Percentiles rank a stretch among this genome's conserved stretches.
phyloP scores from a whole-genome alignment of 2,329 filamentous ascomycete species.

The Monilinia fructicola region DNA sequence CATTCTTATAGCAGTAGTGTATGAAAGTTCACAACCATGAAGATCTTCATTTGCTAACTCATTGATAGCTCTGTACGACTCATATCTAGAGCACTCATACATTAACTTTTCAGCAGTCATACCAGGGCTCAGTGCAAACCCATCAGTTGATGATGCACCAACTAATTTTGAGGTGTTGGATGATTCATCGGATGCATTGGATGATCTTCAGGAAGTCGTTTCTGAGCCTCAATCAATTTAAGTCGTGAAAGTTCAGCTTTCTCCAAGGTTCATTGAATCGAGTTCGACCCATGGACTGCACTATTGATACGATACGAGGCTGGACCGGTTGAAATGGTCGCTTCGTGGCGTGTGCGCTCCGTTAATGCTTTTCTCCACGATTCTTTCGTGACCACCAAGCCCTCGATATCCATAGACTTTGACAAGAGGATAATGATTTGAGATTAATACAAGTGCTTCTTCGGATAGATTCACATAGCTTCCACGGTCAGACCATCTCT shows the following conservation, averaged over 20 bases:
- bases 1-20: conserved; percentile 90
- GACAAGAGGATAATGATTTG: conserved; percentile 88
- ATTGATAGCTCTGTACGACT: conserved; percentile 87
- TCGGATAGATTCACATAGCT: conserved; percentile 86
- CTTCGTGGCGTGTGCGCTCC: conserved; percentile 44
- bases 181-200: conserved; percentile 83
- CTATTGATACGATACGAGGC: conserved; percentile 73
- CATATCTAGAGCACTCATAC: conserved; percentile 98
- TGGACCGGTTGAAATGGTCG: conserved; percentile 45
- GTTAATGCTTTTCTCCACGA: conserved; percentile 57
- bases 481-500: conserved; percentile 81
- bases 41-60: conserved; percentile 92
- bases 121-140: conserved; percentile 80
- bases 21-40: conserved; percentile 84
- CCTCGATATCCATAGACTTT: conserved; percentile 93
- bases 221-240: conserved; percentile 83
- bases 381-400: conserved; percentile 85
- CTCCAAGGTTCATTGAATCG: conserved; percentile 95
- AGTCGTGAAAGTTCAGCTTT: conserved; percentile 93
- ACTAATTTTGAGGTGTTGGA: conserved; percentile 54
- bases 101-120: conserved; percentile 95
- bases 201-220: conserved; percentile 78
- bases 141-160: conserved; percentile 57
- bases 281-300: conserved; percentile 88
- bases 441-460: conserved; percentile 91